Conservation (phyloP, 2,329 filamentous ascomycete species). For the Hymenoscyphus occultus region DNA sequence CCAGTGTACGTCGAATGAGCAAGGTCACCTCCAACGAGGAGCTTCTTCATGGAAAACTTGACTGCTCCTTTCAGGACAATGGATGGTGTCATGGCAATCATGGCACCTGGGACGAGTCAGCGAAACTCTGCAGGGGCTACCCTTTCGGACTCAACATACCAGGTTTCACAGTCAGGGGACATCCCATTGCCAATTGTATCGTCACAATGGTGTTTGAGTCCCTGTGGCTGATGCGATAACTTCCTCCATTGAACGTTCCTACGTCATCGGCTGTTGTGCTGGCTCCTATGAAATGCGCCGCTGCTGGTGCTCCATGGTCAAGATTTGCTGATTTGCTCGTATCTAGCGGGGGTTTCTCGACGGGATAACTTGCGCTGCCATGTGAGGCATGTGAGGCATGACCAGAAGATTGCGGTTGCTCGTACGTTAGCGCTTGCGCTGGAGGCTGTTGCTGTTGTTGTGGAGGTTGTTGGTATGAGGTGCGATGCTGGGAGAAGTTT, state of each 20-base stretch:
- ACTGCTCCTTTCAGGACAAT: conserved; percentile 78
- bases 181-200: conserved; percentile 84
- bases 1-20: conserved; percentile 77
- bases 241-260: conserved; percentile 96
- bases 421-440: conserved; percentile 18
- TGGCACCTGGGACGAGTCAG: conserved; percentile 55
- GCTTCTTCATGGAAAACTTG: conserved; percentile 88
- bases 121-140: not conserved
- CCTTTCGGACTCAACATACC: conserved; percentile 44
- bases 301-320: conserved; percentile 41
- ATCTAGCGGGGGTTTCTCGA: conserved; percentile 35
- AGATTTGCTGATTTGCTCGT: conserved; percentile 33
- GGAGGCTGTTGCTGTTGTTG: conserved; percentile 17
- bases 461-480: conserved; percentile 35
- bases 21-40: conserved; percentile 80
- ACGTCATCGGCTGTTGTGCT: conserved; percentile 71
- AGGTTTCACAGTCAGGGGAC: conserved; percentile 76
- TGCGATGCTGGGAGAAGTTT: conserved; percentile 35
- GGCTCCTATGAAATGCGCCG: conserved; percentile 61
- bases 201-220: conserved; percentile 89
- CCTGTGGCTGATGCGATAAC: conserved; percentile 87
- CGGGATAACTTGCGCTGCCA: conserved; percentile 24
- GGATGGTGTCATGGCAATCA: conserved; percentile 93
- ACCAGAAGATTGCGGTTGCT: conserved; percentile 15
- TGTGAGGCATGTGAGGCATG: conserved; percentile 20